These are phyloP conservation scores for Diaporthe ampelina DNA, from an alignment of 2,329 filamentous ascomycete species.

Conservation along the genomic window DNA sequence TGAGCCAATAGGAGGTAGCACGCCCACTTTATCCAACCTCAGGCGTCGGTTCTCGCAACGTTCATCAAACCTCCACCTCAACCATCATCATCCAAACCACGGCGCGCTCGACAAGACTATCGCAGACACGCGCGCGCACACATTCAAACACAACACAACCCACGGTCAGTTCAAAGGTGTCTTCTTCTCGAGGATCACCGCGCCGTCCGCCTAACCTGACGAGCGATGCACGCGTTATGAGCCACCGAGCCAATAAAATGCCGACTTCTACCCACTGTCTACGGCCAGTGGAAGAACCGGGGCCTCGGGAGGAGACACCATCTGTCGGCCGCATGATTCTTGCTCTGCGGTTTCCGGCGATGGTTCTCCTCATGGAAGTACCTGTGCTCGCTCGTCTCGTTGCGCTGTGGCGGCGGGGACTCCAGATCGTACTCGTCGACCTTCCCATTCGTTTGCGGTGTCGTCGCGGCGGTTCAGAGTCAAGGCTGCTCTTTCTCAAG, in stretches of 20 bases:
- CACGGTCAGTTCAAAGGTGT: slow-evolving; percentile 43
- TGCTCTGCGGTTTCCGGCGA: slow-evolving; percentile 36
- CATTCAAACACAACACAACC: slow-evolving; percentile 17
- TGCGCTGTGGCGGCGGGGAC: slow-evolving; percentile 41
- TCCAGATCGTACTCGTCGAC: slow-evolving; percentile 18
- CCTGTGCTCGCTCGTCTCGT: slow-evolving; percentile 36
- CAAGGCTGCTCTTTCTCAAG: slow-evolving; percentile 41
- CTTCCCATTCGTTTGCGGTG: background rate
- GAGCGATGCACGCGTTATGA: slow-evolving; percentile 38
- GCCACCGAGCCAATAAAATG: slow-evolving; percentile 27
- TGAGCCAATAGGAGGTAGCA: background rate
- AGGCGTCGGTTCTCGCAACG: too few relatives aligned
- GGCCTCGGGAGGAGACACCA: slow-evolving; percentile 33
- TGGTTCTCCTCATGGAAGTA: slow-evolving; percentile 34
- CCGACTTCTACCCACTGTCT: slow-evolving; percentile 34
- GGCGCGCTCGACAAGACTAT: background rate
- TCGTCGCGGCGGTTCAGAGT: slow-evolving; percentile 34
- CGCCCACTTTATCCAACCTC: background rate
- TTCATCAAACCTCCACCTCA: background rate
- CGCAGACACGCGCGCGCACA: background rate
- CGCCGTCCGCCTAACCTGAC: slow-evolving; percentile 39
- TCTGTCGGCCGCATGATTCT: slow-evolving; percentile 37
- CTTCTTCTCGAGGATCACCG: slow-evolving; percentile 39
- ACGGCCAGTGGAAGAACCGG: slow-evolving; percentile 41
- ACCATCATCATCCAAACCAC: background rate